Conservation (phyloP, 805 yeast species). For the Yarrowia sp. region DNA sequence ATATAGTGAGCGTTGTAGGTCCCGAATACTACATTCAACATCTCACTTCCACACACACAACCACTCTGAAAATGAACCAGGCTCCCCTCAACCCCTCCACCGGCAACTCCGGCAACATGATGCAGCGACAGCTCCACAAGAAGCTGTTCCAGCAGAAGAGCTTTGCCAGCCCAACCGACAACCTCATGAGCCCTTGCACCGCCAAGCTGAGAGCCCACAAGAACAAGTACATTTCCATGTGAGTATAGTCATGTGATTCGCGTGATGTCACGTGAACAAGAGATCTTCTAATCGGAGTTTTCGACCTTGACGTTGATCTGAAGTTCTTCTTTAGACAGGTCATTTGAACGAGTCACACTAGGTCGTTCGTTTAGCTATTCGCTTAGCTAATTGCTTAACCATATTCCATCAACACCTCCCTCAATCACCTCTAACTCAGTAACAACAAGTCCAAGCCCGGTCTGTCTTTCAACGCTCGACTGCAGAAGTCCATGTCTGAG, state of each 20-base stretch:
- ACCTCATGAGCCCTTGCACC: conserved; percentile 63
- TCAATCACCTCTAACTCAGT: conserved; percentile 17
- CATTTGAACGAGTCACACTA: no score
- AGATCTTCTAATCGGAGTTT: no score
- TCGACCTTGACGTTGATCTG: no score
- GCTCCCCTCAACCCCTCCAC: conserved; percentile 37
- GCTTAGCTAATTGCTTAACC: no score
- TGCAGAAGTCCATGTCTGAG: conserved; percentile 31
- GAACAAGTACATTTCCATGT: conserved; percentile 53
- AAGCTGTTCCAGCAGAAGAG: conserved; percentile 40
- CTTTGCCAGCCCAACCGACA: conserved; percentile 65
- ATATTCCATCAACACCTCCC: no score
- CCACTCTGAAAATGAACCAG: conserved; percentile 11
- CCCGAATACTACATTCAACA: background rate
- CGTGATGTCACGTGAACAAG: background rate
- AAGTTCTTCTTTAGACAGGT: no score
- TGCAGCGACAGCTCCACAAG: conserved; percentile 38
- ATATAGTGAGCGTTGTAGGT: conserved; percentile 17
- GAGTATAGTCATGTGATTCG: conserved; percentile 41
- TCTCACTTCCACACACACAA: conserved; percentile 4
- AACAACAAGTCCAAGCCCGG: conserved; percentile 38
- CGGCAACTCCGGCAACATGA: conserved; percentile 36
- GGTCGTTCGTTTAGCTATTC: no score
- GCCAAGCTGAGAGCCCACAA: conserved; percentile 61
- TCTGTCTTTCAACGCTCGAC: conserved; percentile 36